Percentiles rank a stretch among this genome's conserved stretches.
Evolutionary conservation across 1,284 basidiomycete species (phyloP).

Genomic region (Schizophyllum amplum): DNA sequence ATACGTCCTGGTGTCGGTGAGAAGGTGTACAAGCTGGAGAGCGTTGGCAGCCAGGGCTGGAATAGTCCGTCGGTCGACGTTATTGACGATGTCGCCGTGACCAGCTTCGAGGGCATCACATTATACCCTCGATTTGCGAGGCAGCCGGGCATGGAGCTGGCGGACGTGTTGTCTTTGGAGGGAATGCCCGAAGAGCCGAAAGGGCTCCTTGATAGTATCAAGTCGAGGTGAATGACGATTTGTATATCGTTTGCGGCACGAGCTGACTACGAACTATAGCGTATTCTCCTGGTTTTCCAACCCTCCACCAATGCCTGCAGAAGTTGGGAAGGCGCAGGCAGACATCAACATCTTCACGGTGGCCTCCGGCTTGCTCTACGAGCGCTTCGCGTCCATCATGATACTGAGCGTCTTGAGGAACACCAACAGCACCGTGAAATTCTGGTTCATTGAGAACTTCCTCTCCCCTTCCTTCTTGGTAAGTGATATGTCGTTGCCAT

Average conservation of each 20-base stretch:
- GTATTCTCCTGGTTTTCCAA: neutral
- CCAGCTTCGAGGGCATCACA: slow-evolving; percentile 83
- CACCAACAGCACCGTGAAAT: slow-evolving; percentile 91
- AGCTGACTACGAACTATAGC: slow-evolving; percentile 13
- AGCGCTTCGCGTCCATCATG: slow-evolving; percentile 99
- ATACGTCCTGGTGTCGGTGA: slow-evolving; percentile 78
- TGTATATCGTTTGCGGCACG: slow-evolving; percentile 21
- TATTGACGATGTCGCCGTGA: slow-evolving; percentile 69
- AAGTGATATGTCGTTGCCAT: slow-evolving; percentile 16
- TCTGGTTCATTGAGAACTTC: slow-evolving; percentile 99
- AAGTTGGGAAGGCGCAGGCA: slow-evolving; percentile 42
- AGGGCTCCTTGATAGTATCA: slow-evolving; percentile 17
- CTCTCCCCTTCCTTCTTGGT: slow-evolving; percentile 95
- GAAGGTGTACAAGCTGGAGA: slow-evolving; percentile 78
- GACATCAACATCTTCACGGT: slow-evolving; percentile 99
- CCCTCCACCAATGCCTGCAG: slow-evolving; percentile 5
- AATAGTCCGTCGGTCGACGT: slow-evolving; percentile 61
- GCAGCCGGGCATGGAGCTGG: slow-evolving; percentile 68
- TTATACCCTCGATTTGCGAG: slow-evolving; percentile 78
- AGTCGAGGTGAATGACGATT: neutral
- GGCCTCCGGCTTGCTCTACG: slow-evolving; percentile 92
- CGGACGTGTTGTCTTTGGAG: slow-evolving; percentile 60
- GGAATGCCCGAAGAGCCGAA: slow-evolving; percentile 25
- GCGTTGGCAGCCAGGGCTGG: slow-evolving; percentile 80
- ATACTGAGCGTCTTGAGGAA: slow-evolving; percentile 92